A percentile compares a stretch with the other conserved stretches of the same genome.
Evolutionary conservation across 768 basidiomycete genomes (phyloP).

Genomic region (Asterophora parasitica): DNA sequence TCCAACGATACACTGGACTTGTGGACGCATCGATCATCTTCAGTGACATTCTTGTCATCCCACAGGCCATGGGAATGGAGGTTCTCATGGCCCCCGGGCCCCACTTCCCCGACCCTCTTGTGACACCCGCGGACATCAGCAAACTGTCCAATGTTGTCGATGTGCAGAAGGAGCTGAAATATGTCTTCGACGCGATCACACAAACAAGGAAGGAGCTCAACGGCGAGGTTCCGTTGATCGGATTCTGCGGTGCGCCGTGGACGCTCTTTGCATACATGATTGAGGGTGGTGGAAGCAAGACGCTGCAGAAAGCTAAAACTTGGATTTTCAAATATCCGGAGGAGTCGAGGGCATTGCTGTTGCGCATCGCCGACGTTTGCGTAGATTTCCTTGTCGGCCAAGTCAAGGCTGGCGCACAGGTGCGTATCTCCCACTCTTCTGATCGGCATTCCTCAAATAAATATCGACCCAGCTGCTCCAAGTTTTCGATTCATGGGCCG

Average conservation of each 20-base stretch:
- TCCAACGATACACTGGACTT: constrained; percentile 79
- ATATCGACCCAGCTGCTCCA: constrained; percentile 70
- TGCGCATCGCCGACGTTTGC: constrained; percentile 82
- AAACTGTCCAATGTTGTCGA: constrained; percentile 62
- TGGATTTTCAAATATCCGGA: constrained; percentile 93
- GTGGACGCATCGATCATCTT: constrained; percentile 98
- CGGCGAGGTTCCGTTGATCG: constrained; percentile 92
- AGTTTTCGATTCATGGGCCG: constrained; percentile 96
- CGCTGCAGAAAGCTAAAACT: constrained; percentile 84
- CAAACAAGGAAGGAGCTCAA: constrained; percentile 72
- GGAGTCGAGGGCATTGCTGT: constrained; percentile 72
- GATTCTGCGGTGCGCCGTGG: constrained; percentile 98
- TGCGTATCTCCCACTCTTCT: constrained; percentile 26
- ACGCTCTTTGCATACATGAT: constrained; percentile 98
- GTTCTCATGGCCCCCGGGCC: constrained; percentile 94
- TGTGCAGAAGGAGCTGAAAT: constrained; percentile 80
- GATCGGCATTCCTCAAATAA: background rate
- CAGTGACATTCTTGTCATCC: constrained; percentile 95
- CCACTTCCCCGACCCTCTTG: constrained; percentile 80
- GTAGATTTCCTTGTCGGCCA: constrained; percentile 90
- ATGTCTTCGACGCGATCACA: constrained; percentile 91
- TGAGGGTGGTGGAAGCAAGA: constrained; percentile 92
- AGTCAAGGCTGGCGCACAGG: constrained; percentile 94
- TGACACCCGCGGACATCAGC: constrained; percentile 65
- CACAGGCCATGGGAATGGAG: constrained; percentile 96